phyloP scores from a whole-genome alignment of 176 grass and related monocot genomes.

The Areca catechu region DNA sequence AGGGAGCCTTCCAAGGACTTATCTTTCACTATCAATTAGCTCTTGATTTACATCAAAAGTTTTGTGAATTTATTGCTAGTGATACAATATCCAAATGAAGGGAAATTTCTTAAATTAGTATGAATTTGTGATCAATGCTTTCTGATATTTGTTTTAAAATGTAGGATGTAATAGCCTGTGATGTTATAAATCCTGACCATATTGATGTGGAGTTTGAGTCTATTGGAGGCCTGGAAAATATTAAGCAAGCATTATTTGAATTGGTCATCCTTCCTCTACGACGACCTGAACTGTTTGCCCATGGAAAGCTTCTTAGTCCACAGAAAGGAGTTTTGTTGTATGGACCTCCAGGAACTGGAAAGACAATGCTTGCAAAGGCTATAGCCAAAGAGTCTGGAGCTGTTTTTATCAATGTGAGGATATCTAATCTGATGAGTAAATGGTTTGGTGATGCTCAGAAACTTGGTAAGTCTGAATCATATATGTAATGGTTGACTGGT shows the following conservation, averaged over 20 bases:
- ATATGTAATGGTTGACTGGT: neutral
- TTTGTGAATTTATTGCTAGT: too few relatives aligned
- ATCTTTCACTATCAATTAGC: too few relatives aligned
- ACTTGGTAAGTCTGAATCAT: constrained; percentile 43
- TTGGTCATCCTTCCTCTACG: constrained; percentile 90
- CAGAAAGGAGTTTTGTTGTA: constrained; percentile 92
- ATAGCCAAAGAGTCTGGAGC: constrained; percentile 89
- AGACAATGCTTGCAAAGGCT: constrained; percentile 98
- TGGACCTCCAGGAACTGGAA: constrained; percentile 79
- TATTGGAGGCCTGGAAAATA: constrained; percentile 70
- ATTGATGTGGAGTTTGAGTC: constrained; percentile 79
- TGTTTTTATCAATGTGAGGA: constrained; percentile 93
- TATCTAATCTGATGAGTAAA: constrained; percentile 99
- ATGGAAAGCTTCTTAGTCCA: constrained; percentile 82
- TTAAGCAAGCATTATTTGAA: constrained; percentile 79
- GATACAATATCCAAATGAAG: too few relatives aligned
- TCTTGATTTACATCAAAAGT: too few relatives aligned
- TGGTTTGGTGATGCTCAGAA: constrained; percentile 98
- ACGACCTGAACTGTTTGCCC: constrained; percentile 67
- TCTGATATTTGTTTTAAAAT: too few relatives aligned
- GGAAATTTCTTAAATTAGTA: too few relatives aligned
- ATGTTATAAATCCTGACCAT: constrained; percentile 95
- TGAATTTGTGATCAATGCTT: too few relatives aligned
- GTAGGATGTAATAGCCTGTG: constrained; percentile 88
- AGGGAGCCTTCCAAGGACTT: too few relatives aligned